Conservation (phyloP, 164 flowering plant genomes). For the Cinnamomum micranthum region DNA sequence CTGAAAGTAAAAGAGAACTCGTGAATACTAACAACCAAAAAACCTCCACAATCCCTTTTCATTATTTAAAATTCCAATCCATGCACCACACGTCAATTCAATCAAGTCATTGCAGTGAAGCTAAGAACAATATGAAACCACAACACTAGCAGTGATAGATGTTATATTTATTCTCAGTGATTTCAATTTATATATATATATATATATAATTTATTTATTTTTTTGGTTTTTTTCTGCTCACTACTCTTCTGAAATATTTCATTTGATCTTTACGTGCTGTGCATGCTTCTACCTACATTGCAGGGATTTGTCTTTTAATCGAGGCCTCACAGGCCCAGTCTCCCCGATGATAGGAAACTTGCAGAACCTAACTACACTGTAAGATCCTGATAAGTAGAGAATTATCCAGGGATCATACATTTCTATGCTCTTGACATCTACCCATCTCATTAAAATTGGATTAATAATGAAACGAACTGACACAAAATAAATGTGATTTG, state of each 20-base stretch:
- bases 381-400: slow-evolving; percentile 19
- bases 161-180: not conserved
- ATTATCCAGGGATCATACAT: not conserved
- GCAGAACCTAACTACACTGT: slow-evolving; percentile 59
- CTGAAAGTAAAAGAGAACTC: not conserved
- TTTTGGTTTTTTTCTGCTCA: not conserved
- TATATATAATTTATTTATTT: no score
- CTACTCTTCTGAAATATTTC: not conserved
- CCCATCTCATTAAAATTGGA: not conserved
- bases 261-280: not conserved
- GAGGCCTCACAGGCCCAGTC: slow-evolving; percentile 58
- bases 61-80: not conserved
- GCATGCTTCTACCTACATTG: slow-evolving; percentile 4
- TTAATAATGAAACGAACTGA: not conserved
- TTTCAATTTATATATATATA: no score
- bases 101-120: not conserved
- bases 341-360: slow-evolving; percentile 60
- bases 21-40: not conserved
- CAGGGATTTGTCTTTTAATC: slow-evolving; percentile 83
- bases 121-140: not conserved
- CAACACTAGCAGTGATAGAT: not conserved
- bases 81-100: not conserved
- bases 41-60: not conserved
- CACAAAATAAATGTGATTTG: not conserved
- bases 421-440: not conserved